These are phyloP conservation scores for Sisymbrium altissimum DNA, from an alignment of 345 rosid species.

Conservation along the genomic window DNA sequence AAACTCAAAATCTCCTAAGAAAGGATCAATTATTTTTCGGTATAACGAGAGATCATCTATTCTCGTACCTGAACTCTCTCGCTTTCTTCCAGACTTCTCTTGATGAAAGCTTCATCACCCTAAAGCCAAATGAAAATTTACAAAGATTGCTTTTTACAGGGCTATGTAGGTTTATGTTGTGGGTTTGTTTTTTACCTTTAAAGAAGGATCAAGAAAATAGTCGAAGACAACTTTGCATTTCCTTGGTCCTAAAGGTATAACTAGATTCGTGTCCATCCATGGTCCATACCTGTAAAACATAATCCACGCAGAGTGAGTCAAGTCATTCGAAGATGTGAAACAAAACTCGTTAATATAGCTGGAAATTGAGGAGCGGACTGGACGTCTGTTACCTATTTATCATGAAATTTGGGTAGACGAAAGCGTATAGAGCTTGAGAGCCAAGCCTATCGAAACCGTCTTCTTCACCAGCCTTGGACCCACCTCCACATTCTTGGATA, in stretches of 20 bases:
- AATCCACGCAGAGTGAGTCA: constrained; percentile 1
- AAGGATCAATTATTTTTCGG: background rate
- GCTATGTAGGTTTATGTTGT: background rate
- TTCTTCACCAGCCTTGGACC: constrained; percentile 34
- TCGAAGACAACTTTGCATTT: constrained; percentile 80
- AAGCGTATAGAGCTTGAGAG: constrained; percentile 72
- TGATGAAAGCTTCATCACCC: constrained; percentile 63
- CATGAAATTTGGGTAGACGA: constrained; percentile 95
- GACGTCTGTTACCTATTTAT: constrained; percentile 55
- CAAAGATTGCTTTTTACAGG: background rate
- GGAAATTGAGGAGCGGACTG: background rate
- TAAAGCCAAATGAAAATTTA: constrained; percentile 11
- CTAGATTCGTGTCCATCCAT: constrained; percentile 97
- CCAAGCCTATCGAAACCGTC: constrained; percentile 62
- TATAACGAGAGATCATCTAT: background rate
- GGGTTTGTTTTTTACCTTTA: constrained; percentile 44
- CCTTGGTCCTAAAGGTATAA: constrained; percentile 66
- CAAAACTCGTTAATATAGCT: background rate
- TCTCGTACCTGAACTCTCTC: constrained; percentile 64
- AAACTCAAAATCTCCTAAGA: background rate
- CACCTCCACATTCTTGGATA: constrained; percentile 75
- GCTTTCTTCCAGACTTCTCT: constrained; percentile 68
- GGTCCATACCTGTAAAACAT: constrained; percentile 67
- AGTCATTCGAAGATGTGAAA: background rate
- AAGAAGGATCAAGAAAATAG: constrained; percentile 67